Evolutionary conservation across 352 stramenopile species (phyloP), one percentile per base, ranked within the genome.

Genomic region (Globisporangium nunn): DNA sequence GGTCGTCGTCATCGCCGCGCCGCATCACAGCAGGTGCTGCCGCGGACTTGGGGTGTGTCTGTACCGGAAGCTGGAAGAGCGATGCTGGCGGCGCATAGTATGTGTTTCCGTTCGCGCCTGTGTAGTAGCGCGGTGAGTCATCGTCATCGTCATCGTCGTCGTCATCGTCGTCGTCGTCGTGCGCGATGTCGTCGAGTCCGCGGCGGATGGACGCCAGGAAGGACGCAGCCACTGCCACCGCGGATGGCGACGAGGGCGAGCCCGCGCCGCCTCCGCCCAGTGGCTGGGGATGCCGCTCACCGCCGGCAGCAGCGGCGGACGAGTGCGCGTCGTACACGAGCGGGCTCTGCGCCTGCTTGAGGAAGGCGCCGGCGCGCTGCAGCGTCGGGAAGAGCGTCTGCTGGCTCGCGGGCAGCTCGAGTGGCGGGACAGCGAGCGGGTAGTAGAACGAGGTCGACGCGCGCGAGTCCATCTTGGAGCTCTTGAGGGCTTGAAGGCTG

Each of bases 171-270:
- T 50, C 18, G 45, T 50, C 44, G n/a, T 53, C 55, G 17, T 67
- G 35, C n/a, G 52, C 50, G 31, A 67, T 39, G 23, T 67, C 61
- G 49, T 67, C 49, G 43, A 67, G 56, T 33, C 61, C 61, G 4
- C 18, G 33, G 0, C 61, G 61, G 29, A 67, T 67, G 33, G 61
- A 59, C 35, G 61, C 56, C 29, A 67, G 28, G 44, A 67, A 67
- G 44, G 61, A 62, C 41, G 56, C 28, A 3, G 50, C 31, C 11
- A 52, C 51, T 4, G 43, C 44, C 53, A 65, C 59, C 8, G 58
- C 54, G 17, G 58, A 59, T 18, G 58, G 58, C 14, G 58, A 63
- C 15, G 58, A 59, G 28, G 58, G 58, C 15, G 52, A 51, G 23
- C 23, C 23, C 7, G 43, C 57, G 7, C 33, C 33, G 10, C 14